These are phyloP conservation scores for Calvatia gigantea DNA, from an alignment of 768 basidiomycete genomes.

Conservation along the genomic window DNA sequence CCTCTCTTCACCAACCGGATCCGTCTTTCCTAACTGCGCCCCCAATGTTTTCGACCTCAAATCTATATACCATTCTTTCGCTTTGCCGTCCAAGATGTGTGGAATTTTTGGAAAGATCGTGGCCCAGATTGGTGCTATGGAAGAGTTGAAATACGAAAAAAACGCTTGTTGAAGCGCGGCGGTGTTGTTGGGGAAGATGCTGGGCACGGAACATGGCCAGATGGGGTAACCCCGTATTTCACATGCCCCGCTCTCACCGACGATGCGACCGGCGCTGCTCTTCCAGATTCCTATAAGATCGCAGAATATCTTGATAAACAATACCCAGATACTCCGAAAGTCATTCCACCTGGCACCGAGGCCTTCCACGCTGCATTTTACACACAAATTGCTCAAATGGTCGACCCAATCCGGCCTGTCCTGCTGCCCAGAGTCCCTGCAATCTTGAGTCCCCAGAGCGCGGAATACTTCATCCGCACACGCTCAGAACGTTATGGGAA, in stretches of 20 bases:
- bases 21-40: conserved; percentile 19
- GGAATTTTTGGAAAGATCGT: conserved; percentile 13
- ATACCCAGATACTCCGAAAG: conserved; percentile 32
- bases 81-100: conserved; percentile 13
- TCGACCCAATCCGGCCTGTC: conserved; percentile 2
- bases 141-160: conserved; percentile 18
- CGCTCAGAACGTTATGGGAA: neutral
- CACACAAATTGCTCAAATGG: conserved; percentile 13
- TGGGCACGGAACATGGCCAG: conserved; percentile 19
- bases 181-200: conserved; percentile 28
- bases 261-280: conserved; percentile 25
- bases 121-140: no score
- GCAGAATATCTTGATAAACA: conserved; percentile 40
- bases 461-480: conserved; percentile 11
- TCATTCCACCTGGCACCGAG: conserved; percentile 30
- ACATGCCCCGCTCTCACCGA: conserved; percentile 45
- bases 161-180: conserved; percentile 28
- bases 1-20: conserved; percentile 18
- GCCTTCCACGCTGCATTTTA: conserved; percentile 29
- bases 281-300: conserved; percentile 37
- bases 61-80: no score
- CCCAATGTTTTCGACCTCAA: conserved; percentile 13
- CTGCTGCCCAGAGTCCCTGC: conserved; percentile 4
- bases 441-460: conserved; percentile 4
- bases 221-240: conserved; percentile 26